These are phyloP conservation scores for Trichophyton verrucosum DNA, from an alignment of 2,329 filamentous ascomycete species.

Conservation along the genomic window DNA sequence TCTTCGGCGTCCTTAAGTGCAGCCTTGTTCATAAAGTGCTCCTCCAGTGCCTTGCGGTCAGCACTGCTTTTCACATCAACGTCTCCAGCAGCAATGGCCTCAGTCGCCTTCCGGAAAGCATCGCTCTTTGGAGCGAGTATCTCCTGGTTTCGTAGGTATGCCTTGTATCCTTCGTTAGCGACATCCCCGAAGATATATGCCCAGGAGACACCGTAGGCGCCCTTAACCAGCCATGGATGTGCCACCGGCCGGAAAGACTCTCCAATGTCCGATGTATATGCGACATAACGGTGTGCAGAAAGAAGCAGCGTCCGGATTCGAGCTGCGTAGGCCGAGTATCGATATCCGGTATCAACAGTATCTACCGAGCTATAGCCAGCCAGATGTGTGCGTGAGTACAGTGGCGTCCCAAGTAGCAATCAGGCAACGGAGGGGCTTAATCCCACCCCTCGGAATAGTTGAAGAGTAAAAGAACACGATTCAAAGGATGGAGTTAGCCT, in stretches of 20 bases:
- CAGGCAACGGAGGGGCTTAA: background rate
- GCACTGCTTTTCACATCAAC: constrained; percentile 5
- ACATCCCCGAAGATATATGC: constrained; percentile 85
- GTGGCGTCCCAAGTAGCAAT: background rate
- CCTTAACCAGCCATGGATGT: constrained; percentile 66
- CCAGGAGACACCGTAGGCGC: constrained; percentile 87
- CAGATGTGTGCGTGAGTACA: background rate
- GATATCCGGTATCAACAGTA: constrained; percentile 70
- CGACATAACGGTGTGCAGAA: constrained; percentile 87
- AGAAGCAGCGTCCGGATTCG: constrained; percentile 76
- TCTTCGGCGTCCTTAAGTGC: background rate
- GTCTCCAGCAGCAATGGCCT: background rate
- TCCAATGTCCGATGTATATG: constrained; percentile 92
- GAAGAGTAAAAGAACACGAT: background rate
- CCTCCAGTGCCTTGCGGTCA: constrained; percentile 5
- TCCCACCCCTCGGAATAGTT: background rate
- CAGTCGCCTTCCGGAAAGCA: constrained; percentile 28
- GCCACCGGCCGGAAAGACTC: constrained; percentile 91
- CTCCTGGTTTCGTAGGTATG: constrained; percentile 75
- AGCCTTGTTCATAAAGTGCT: constrained; percentile 2
- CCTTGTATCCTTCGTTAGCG: constrained; percentile 84
- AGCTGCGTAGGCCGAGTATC: constrained; percentile 86
- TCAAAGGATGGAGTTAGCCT: constrained; percentile 19
- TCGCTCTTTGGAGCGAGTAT: constrained; percentile 55
- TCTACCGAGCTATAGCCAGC: constrained; percentile 48